Percentiles rank a stretch among this genome's conserved stretches.
Conservation (phyloP, 345 rosid genomes). For the Brassica nigra region DNA sequence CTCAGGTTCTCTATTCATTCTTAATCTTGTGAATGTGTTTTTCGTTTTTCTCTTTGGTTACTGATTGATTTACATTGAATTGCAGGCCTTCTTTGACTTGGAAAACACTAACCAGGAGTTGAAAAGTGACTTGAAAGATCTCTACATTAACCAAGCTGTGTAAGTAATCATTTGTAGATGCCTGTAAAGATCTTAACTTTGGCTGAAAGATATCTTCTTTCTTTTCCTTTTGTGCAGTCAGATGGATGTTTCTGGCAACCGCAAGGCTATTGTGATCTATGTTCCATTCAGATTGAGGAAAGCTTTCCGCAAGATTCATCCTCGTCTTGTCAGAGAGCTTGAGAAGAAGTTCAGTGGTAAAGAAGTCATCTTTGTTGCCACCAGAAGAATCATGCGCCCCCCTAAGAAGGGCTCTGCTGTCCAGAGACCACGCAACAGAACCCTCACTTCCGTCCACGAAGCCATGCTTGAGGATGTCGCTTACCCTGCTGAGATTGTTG, state of each 20-base stretch:
- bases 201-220: neutral
- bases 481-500: constrained; percentile 91
- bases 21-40: neutral
- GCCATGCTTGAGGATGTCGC: constrained; percentile 84
- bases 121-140: constrained; percentile 82
- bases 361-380: constrained; percentile 75
- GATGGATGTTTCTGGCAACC: constrained; percentile 70
- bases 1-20: constrained; percentile 50
- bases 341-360: constrained; percentile 97
- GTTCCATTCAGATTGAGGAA: constrained; percentile 88
- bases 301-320: constrained; percentile 80
- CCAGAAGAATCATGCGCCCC: constrained; percentile 77
- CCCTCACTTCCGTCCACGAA: constrained; percentile 80
- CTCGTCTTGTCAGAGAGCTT: constrained; percentile 82
- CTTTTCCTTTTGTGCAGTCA: constrained; percentile 47
- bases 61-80: neutral
- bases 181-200: neutral
- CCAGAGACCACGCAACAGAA: constrained; percentile 79
- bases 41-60: neutral
- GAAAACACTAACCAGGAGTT: constrained; percentile 82
- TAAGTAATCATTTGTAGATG: constrained; percentile 22
- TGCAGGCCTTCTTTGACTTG: constrained; percentile 77
- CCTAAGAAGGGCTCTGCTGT: constrained; percentile 96
- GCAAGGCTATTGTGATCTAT: constrained; percentile 78
- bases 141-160: constrained; percentile 76